Percentiles rank a stretch among this genome's conserved stretches.
Evolutionary conservation across 352 stramenopile genomes (phyloP).

Genomic region (Aphanomyces astaci): DNA sequence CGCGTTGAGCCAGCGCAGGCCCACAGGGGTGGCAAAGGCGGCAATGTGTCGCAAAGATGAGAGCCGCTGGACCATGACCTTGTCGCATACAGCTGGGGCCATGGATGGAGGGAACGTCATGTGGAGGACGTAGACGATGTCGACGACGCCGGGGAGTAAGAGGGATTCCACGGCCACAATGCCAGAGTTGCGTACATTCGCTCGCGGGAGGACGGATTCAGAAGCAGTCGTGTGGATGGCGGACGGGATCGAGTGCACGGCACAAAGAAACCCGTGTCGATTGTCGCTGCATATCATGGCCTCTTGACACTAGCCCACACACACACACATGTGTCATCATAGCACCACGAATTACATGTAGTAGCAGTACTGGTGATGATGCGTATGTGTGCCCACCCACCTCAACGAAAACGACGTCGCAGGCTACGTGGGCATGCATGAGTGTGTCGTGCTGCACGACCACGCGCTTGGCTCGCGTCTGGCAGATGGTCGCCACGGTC

Average conservation of each 20-base stretch:
- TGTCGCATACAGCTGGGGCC: not conserved
- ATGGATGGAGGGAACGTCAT: constrained; percentile 59
- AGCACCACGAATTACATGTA: too few species aligned
- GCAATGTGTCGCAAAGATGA: not conserved
- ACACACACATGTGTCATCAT: too few species aligned
- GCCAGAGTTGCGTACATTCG: constrained; percentile 69
- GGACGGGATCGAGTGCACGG: constrained; percentile 71
- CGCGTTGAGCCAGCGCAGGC: not conserved
- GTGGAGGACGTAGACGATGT: constrained; percentile 72
- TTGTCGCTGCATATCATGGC: not conserved
- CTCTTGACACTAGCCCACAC: not conserved
- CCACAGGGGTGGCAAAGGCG: not conserved
- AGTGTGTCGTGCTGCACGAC: not conserved
- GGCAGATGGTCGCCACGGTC: not conserved
- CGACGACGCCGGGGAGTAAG: constrained; percentile 58
- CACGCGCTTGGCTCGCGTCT: not conserved
- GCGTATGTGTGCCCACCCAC: constrained; percentile 52
- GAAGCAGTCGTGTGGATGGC: constrained; percentile 62
- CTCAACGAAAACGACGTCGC: constrained; percentile 26
- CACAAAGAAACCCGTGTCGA: constrained; percentile 46
- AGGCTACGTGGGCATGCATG: not conserved
- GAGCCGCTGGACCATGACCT: not conserved
- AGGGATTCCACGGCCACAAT: constrained; percentile 68
- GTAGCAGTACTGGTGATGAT: constrained; percentile 24
- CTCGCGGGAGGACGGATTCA: constrained; percentile 54